These are phyloP conservation scores for Rosa multiflora DNA, from an alignment of 306 rosid species.

Conservation along the genomic window DNA sequence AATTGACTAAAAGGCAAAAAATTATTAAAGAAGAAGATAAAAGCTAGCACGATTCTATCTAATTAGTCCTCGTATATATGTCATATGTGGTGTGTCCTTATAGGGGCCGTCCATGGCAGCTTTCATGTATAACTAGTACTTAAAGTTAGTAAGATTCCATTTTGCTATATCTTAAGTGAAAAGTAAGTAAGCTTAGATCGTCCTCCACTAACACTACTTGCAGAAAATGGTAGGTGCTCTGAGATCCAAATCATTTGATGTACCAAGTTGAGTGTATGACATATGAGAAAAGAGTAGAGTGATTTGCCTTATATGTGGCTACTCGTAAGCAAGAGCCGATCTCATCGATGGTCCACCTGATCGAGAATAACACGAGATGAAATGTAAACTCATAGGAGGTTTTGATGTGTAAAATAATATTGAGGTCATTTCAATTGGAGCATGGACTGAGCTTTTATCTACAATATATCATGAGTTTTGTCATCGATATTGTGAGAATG, in stretches of 20 bases:
- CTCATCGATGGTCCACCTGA: background rate
- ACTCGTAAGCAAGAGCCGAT: background rate
- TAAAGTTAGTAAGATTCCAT: background rate
- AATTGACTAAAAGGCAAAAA: background rate
- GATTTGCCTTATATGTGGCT: background rate
- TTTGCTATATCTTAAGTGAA: background rate
- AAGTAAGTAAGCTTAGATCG: background rate
- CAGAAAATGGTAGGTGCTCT: background rate
- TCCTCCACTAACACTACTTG: background rate
- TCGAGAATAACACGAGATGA: background rate
- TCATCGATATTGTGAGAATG: background rate
- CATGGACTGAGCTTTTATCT: too few relatives aligned
- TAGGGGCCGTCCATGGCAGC: conserved; percentile 2
- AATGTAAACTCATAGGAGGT: background rate
- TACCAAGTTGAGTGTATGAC: background rate
- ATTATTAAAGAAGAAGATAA: background rate
- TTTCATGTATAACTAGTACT: background rate
- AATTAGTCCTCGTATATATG: background rate
- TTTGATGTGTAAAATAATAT: too few relatives aligned
- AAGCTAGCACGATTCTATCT: background rate
- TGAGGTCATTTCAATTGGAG: too few relatives aligned
- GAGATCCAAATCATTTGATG: background rate
- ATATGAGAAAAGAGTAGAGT: background rate
- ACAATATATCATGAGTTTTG: background rate
- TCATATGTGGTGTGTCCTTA: background rate